Percentiles rank a stretch among this genome's conserved stretches.
These are phyloP conservation scores for Gelatoporia subvermispora DNA, from an alignment of 768 basidiomycete genomes.

Conservation along the genomic window DNA sequence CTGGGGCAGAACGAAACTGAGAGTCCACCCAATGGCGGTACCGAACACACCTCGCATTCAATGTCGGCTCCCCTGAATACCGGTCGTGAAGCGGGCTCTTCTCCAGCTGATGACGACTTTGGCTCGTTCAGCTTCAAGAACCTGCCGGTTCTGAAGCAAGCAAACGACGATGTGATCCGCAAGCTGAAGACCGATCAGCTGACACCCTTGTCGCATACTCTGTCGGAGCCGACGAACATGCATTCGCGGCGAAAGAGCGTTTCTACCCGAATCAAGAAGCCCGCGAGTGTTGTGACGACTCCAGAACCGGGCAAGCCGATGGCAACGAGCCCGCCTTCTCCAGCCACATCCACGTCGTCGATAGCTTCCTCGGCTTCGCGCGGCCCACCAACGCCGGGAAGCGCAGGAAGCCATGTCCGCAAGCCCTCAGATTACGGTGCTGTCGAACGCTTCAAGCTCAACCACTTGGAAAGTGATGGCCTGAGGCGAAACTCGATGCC, in stretches of 20 bases:
- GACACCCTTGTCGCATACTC: slow-evolving; percentile 66
- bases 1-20: slow-evolving; percentile 49
- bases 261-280: slow-evolving; percentile 74
- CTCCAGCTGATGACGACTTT: slow-evolving; percentile 82
- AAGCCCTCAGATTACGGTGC: slow-evolving; percentile 90
- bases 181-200: slow-evolving; percentile 92
- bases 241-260: slow-evolving; percentile 73
- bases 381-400: slow-evolving; percentile 68
- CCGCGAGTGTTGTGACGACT: slow-evolving; percentile 66
- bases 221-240: slow-evolving; percentile 55
- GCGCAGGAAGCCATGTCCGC: slow-evolving; percentile 56
- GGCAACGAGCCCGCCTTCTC: slow-evolving; percentile 81
- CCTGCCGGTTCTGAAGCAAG: slow-evolving; percentile 90
- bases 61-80: slow-evolving; percentile 31
- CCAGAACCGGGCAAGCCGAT: slow-evolving; percentile 36
- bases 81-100: slow-evolving; percentile 37
- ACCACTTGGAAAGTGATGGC: slow-evolving; percentile 70
- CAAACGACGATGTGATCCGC: slow-evolving; percentile 96
- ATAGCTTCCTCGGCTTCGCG: slow-evolving; percentile 87
- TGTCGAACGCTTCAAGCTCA: slow-evolving; percentile 83
- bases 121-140: slow-evolving; percentile 99
- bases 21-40: slow-evolving; percentile 24
- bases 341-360: slow-evolving; percentile 87
- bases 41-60: slow-evolving; percentile 27
- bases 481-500: slow-evolving; percentile 75